Conservation (phyloP, 108 stramenopile genomes). For the Asterionellopsis glacialis region DNA sequence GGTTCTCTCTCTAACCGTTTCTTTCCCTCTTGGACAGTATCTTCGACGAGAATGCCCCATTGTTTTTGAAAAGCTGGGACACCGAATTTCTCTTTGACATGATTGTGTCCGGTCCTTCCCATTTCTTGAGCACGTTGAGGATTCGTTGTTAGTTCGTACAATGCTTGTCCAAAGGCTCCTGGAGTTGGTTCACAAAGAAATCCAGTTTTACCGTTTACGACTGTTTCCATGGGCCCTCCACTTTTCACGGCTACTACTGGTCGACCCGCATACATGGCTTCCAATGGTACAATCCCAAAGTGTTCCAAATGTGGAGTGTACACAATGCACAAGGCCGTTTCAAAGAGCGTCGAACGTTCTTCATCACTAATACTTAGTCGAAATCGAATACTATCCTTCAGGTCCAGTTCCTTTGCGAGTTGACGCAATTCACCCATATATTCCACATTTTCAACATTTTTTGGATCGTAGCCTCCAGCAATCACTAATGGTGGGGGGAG, state of each 20-base stretch:
- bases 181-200: slow-evolving; percentile 72
- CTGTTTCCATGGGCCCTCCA: slow-evolving; percentile 94
- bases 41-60: slow-evolving; percentile 51
- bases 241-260: slow-evolving; percentile 81
- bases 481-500: slow-evolving; percentile 56
- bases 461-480: slow-evolving; percentile 95
- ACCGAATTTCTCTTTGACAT: slow-evolving; percentile 62
- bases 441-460: slow-evolving; percentile 93
- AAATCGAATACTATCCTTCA: slow-evolving; percentile 49
- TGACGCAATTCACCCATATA: slow-evolving; percentile 73
- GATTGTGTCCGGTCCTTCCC: slow-evolving; percentile 58
- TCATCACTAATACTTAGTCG: slow-evolving; percentile 73
- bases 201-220: slow-evolving; percentile 84
- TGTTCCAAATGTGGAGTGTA: slow-evolving; percentile 97
- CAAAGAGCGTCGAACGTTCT: slow-evolving; percentile 61
- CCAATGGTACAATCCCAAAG: slow-evolving; percentile 99
- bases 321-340: slow-evolving; percentile 67
- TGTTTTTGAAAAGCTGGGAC: slow-evolving; percentile 55
- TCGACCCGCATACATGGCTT: slow-evolving; percentile 91
- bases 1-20: slow-evolving; percentile 4
- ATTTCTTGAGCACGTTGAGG: slow-evolving; percentile 31
- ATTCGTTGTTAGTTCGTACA: slow-evolving; percentile 38
- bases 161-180: slow-evolving; percentile 64
- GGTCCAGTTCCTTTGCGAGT: slow-evolving; percentile 26
- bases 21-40: slow-evolving; percentile 31